Evolutionary conservation across 768 basidiomycete species (phyloP).

Genomic region (Tricholomella constricta): DNA sequence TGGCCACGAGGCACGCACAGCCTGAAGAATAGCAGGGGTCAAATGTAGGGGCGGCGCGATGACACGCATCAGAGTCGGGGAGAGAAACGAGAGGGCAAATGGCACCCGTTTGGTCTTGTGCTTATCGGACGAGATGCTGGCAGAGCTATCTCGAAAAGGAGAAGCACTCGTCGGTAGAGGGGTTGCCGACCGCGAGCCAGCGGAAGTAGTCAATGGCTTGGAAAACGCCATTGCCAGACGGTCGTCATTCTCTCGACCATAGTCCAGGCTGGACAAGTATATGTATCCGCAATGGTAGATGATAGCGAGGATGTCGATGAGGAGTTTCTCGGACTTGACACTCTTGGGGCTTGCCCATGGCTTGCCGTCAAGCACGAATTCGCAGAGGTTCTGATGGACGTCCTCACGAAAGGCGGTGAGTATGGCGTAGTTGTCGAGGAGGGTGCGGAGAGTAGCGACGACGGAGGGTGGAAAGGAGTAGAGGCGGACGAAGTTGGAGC

Average conservation of each 20-base stretch:
- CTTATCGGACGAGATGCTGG: conserved; percentile 38
- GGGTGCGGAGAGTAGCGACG: conserved; percentile 52
- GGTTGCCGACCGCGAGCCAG: conserved; percentile 31
- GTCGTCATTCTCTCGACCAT: conserved; percentile 77
- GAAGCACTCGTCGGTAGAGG: conserved; percentile 37
- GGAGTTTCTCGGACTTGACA: conserved; percentile 63
- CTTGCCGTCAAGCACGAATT: conserved; percentile 67
- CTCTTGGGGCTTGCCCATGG: conserved; percentile 76
- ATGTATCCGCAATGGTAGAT: conserved; percentile 64
- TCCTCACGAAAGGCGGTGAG: conserved; percentile 57
- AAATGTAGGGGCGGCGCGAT: conserved; percentile 74
- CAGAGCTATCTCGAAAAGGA: conserved; percentile 41
- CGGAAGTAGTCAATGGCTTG: conserved; percentile 38
- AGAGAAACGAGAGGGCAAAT: conserved; percentile 76
- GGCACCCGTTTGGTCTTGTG: conserved; percentile 42
- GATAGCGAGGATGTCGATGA: conserved; percentile 65
- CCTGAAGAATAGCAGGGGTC: conserved; percentile 80
- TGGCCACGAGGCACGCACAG: conserved; percentile 77
- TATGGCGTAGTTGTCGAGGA: conserved; percentile 50
- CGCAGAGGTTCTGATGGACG: conserved; percentile 55
- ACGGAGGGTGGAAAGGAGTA: conserved; percentile 66
- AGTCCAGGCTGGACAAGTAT: conserved; percentile 72
- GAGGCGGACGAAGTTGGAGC: conserved; percentile 63
- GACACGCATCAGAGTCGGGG: conserved; percentile 68
- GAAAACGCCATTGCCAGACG: conserved; percentile 73